Evolutionary conservation across 495 filamentous ascomycete species (phyloP), one percentile per base, ranked within the genome.

Genomic region (Xylaria telfairii): DNA sequence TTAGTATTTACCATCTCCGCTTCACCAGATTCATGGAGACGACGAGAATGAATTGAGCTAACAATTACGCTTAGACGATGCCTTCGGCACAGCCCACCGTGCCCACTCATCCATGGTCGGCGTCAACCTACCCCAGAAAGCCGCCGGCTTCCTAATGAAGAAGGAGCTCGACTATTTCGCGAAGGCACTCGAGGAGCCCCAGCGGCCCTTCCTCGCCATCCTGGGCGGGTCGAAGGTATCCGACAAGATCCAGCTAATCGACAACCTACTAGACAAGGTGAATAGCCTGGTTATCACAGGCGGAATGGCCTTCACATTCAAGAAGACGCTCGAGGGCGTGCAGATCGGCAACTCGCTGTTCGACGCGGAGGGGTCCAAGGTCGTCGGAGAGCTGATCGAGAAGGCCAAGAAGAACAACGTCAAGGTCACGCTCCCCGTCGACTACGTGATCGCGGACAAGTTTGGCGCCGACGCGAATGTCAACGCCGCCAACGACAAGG

Each of bases 141-240:
- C 96, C 7, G 92, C 95, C 65, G 96, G 96, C 61, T 98, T 97
- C 90, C 90, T 99, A 75, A 92, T 99, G 85, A 99, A 99, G 92
- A 99, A 98, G 87, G 96, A 99, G 83, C 93, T 99, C 59, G 95
- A 98, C 78, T 99, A 98, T 90, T 99, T 99, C 81, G 96, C 96
- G 67, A 89, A 97, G 86, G 96, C 95, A 41, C 92, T 99, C 42
- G 96, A 99, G 86, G 88, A 87, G 74, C 96, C 96, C 46, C 86
- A 95, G 85, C 90, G 94, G 32, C 96, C 96, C 69, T 99, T 99
- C 92, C 92, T 99, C 21, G 96, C 96, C 80, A 98, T 99, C 80
- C 91, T 99, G 5, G 96, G 96, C 72, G 96, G 96, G 71, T 93
- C 96, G 76, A 99, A 99, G 89, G 93, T 99, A 54, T 96, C 93